Evolutionary conservation across 1,284 basidiomycete genomes (phyloP).

Genomic region (Ganoderma sp.): DNA sequence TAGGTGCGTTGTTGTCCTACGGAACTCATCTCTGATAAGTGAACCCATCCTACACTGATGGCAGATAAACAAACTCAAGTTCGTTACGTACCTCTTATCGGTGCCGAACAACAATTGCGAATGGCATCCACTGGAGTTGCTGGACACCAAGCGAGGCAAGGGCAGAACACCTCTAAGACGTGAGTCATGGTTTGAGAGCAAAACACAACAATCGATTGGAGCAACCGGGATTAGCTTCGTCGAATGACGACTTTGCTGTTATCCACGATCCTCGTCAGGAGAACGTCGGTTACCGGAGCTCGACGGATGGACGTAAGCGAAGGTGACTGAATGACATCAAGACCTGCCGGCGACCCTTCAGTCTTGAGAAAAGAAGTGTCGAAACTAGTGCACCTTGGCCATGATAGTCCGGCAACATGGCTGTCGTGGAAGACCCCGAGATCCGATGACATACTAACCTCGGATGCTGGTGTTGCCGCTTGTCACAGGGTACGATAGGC

Average conservation of each 20-base stretch:
- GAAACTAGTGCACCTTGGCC: neutral
- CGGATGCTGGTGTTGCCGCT: neutral
- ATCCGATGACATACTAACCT: conserved; percentile 21
- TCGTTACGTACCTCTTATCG: conserved; percentile 22
- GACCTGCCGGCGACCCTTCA: neutral
- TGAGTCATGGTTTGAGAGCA: neutral
- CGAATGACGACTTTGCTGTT: neutral
- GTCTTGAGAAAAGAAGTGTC: conserved; percentile 20
- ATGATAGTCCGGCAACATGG: conserved; percentile 15
- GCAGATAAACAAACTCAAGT: conserved; percentile 16
- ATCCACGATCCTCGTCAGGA: neutral
- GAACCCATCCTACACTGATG: neutral
- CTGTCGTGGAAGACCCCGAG: conserved; percentile 23
- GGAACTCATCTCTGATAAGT: conserved; percentile 4
- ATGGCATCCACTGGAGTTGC: neutral
- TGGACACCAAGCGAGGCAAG: neutral
- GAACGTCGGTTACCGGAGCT: conserved; percentile 3
- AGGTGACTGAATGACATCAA: neutral
- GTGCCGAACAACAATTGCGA: neutral
- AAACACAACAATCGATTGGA: neutral
- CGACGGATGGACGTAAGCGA: conserved; percentile 8
- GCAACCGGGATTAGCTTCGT: neutral
- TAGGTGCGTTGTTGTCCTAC: neutral
- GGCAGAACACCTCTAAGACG: neutral
- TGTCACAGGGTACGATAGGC: conserved; percentile 16